These are phyloP conservation scores for Citrus mangshanensis DNA, from an alignment of 345 rosid genomes.

Conservation along the genomic window DNA sequence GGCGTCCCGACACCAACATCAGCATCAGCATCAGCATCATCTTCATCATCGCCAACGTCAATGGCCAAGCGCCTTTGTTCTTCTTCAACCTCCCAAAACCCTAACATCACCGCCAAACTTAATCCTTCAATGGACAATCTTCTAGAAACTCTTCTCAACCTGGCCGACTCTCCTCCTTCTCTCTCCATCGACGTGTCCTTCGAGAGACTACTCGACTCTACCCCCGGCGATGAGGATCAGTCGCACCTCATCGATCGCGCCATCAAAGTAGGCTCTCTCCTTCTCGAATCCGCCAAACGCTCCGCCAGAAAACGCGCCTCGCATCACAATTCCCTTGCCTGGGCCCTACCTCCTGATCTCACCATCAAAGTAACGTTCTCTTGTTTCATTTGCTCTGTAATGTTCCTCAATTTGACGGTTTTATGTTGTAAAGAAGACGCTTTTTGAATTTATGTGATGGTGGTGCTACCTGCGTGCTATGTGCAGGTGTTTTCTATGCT, in stretches of 20 bases:
- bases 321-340: slow-evolving; percentile 53
- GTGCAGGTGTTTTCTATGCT: slow-evolving; percentile 80
- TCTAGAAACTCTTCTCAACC: slow-evolving; percentile 42
- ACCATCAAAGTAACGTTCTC: slow-evolving; percentile 52
- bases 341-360: slow-evolving; percentile 81
- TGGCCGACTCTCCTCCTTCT: slow-evolving; percentile 42
- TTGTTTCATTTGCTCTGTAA: not conserved
- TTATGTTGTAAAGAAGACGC: not conserved
- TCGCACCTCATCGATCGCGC: slow-evolving; percentile 63
- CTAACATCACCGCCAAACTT: slow-evolving; percentile 12
- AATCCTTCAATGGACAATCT: slow-evolving; percentile 41
- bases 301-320: slow-evolving; percentile 69
- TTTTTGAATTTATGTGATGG: not conserved
- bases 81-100: slow-evolving; percentile 22
- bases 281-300: slow-evolving; percentile 59
- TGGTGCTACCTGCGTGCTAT: not conserved
- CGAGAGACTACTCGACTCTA: slow-evolving; percentile 60
- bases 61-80: slow-evolving; percentile 69
- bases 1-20: slow-evolving; percentile 19
- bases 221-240: slow-evolving; percentile 49
- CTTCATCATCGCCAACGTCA: slow-evolving; percentile 6
- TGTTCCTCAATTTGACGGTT: not conserved
- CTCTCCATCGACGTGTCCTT: slow-evolving; percentile 52
- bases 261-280: slow-evolving; percentile 50
- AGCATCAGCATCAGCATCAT: not conserved